Evolutionary conservation across 352 stramenopile species (phyloP).

Genomic region (Phytopythium vexans): DNA sequence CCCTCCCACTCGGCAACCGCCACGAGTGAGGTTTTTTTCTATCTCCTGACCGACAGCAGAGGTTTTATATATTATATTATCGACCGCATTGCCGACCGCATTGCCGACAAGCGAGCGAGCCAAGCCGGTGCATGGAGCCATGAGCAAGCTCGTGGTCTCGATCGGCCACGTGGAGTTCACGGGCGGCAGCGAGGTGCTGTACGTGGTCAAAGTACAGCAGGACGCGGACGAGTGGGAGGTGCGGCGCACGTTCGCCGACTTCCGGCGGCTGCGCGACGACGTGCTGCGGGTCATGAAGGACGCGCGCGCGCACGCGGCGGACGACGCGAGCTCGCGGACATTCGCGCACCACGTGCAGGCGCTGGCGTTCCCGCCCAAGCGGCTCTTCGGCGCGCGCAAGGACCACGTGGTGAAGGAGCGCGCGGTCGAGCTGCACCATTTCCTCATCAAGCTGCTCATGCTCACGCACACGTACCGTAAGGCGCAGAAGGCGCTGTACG

Average conservation of each 20-base stretch:
- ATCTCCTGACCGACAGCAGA: no score
- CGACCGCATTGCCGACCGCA: background rate
- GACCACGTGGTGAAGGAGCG: constrained; percentile 74
- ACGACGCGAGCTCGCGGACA: constrained; percentile 40
- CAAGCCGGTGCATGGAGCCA: constrained; percentile 8
- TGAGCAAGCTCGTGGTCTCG: constrained; percentile 72
- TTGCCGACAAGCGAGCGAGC: no score
- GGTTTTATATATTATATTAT: no score
- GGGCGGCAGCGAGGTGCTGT: constrained; percentile 57
- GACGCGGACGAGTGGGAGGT: constrained; percentile 73
- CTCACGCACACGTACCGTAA: constrained; percentile 77
- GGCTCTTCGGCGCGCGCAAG: constrained; percentile 63
- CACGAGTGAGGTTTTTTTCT: no score
- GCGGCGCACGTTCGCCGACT: constrained; percentile 66
- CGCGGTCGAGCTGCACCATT: constrained; percentile 68
- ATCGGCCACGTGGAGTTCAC: constrained; percentile 82
- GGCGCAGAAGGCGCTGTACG: constrained; percentile 59
- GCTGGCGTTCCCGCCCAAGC: constrained; percentile 55
- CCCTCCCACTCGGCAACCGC: no score
- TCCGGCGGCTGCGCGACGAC: constrained; percentile 68
- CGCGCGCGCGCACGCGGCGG: constrained; percentile 35
- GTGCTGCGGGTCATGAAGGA: constrained; percentile 63
- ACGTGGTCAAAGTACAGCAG: constrained; percentile 75
- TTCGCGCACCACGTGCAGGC: constrained; percentile 34
- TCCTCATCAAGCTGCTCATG: constrained; percentile 69